Evolutionary conservation across 2,329 filamentous ascomycete genomes (phyloP).

Genomic region (Ophioceras dolichostomum): DNA sequence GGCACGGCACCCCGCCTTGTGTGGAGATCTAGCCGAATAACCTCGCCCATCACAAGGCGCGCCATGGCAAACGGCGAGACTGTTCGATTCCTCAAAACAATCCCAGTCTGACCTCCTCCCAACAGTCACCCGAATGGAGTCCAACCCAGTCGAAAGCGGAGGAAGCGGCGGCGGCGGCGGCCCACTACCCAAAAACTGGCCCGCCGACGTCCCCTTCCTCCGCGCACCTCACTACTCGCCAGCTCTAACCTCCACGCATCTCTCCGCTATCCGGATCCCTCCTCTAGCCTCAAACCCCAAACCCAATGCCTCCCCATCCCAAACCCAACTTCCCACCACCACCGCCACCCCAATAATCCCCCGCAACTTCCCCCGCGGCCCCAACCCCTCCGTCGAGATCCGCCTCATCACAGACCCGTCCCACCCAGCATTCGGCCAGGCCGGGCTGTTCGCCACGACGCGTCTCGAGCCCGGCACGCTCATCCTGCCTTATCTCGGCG

Average conservation of each 20-base stretch:
- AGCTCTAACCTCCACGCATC: constrained; percentile 25
- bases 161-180: too few relatives aligned
- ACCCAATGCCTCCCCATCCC: too few relatives aligned
- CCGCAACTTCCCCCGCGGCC: constrained; percentile 18
- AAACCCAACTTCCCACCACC: too few relatives aligned
- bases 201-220: constrained; percentile 38
- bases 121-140: too few relatives aligned
- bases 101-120: too few relatives aligned
- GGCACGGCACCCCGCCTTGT: too few relatives aligned
- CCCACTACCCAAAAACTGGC: constrained; percentile 55
- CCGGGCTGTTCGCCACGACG: constrained; percentile 46
- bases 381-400: constrained; percentile 40
- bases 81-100: too few relatives aligned
- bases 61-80: too few relatives aligned
- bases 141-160: too few relatives aligned
- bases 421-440: constrained; percentile 47
- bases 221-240: constrained; percentile 30
- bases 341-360: constrained; percentile 4
- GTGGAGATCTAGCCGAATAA: too few relatives aligned
- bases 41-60: too few relatives aligned
- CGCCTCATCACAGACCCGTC: constrained; percentile 32
- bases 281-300: too few relatives aligned
- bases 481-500: constrained; percentile 49
- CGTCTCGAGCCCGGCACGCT: constrained; percentile 40
- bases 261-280: constrained; percentile 9